Conservation (phyloP, 176 grass and related monocot genomes). For the Carex scoparia region DNA sequence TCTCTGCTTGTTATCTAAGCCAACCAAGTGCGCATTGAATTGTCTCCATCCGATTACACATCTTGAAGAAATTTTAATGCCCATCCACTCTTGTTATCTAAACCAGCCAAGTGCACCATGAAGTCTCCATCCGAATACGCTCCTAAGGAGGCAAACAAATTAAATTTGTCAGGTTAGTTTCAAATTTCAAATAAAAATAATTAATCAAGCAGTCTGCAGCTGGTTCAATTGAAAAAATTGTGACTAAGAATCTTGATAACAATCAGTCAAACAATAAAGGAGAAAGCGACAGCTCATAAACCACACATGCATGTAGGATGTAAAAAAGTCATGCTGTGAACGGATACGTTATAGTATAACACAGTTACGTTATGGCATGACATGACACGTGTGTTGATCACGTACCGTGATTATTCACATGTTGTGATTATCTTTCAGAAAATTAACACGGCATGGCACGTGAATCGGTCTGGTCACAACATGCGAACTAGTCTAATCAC, state of each 20-base stretch:
- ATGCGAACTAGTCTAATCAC: too few species aligned
- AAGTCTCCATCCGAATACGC: conserved; percentile 90
- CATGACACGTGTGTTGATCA: too few species aligned
- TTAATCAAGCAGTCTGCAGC: background rate
- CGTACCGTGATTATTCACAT: too few species aligned
- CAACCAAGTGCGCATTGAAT: conserved; percentile 87
- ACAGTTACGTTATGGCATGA: too few species aligned
- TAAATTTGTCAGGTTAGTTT: background rate
- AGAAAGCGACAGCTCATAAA: background rate
- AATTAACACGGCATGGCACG: too few species aligned
- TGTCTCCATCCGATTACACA: conserved; percentile 57
- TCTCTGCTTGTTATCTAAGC: conserved; percentile 63
- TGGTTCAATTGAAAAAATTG: background rate
- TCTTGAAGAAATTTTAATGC: conserved; percentile 43
- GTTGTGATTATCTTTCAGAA: too few species aligned
- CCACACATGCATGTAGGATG: background rate
- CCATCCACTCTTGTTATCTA: conserved; percentile 80
- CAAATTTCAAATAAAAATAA: background rate
- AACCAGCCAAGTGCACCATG: conserved; percentile 84
- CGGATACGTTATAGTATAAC: too few species aligned
- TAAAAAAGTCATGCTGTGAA: too few species aligned
- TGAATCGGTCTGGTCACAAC: too few species aligned
- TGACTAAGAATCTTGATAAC: background rate
- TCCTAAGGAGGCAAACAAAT: conserved; percentile 21
- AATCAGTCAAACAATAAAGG: background rate